A percentile compares a stretch with the other conserved stretches of the same genome.
phyloP scores from a whole-genome alignment of 2,329 filamentous ascomycete species.

The Nemania bipapillata region DNA sequence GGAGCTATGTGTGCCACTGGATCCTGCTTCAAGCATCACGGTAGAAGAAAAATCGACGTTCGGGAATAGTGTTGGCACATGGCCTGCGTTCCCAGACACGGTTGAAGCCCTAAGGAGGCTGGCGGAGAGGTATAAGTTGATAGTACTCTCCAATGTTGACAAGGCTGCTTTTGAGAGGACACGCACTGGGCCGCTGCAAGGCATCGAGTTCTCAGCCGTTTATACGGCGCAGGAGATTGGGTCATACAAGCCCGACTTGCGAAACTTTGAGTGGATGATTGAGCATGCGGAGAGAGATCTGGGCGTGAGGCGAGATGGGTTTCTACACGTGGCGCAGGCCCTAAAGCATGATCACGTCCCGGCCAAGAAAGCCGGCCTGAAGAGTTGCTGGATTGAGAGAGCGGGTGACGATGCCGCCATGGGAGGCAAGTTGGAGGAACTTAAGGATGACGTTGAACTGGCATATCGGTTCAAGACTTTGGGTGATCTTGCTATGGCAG shows the following conservation, averaged over 20 bases:
- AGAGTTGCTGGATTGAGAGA: slow-evolving; percentile 67
- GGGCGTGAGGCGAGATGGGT: slow-evolving; percentile 61
- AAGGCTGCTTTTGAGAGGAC: slow-evolving; percentile 60
- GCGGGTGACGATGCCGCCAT: slow-evolving; percentile 53
- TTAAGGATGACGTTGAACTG: slow-evolving; percentile 50
- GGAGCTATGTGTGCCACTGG: slow-evolving; percentile 53
- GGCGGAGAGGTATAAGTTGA: slow-evolving; percentile 64
- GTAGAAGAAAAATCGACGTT: slow-evolving; percentile 59
- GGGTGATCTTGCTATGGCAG: slow-evolving; percentile 69
- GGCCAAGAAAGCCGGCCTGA: slow-evolving; percentile 67
- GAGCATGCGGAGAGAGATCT: slow-evolving; percentile 64
- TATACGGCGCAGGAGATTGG: slow-evolving; percentile 78
- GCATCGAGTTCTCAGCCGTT: slow-evolving; percentile 67
- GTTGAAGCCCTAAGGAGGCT: slow-evolving; percentile 63
- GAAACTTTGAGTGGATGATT: slow-evolving; percentile 75
- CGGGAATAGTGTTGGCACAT: slow-evolving; percentile 61
- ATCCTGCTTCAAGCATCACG: slow-evolving; percentile 40
- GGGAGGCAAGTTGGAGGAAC: slow-evolving; percentile 53
- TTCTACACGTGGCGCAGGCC: slow-evolving; percentile 72
- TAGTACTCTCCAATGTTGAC: slow-evolving; percentile 71
- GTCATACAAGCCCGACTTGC: slow-evolving; percentile 73
- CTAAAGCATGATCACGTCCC: slow-evolving; percentile 76
- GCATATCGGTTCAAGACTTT: slow-evolving; percentile 69
- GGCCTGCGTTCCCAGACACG: slow-evolving; percentile 69
- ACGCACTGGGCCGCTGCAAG: slow-evolving; percentile 59